A percentile compares a stretch with the other conserved stretches of the same genome.
phyloP scores from a whole-genome alignment of 768 basidiomycete species.

The Serpula lacrymans region DNA sequence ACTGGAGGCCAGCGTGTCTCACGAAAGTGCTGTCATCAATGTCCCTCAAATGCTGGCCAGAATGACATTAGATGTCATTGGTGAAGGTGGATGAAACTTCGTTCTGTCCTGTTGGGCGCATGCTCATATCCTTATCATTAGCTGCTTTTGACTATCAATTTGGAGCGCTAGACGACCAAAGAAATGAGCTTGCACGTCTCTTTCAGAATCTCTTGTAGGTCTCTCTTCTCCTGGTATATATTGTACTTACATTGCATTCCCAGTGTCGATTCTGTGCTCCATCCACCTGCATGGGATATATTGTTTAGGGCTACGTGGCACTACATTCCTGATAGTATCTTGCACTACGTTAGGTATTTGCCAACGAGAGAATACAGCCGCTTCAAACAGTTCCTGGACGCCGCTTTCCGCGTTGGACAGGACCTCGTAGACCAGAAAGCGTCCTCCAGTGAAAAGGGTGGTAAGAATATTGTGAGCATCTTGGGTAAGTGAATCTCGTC shows the following conservation, averaged over 20 bases:
- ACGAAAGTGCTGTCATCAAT: conserved; percentile 13
- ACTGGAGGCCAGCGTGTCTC: conserved; percentile 4
- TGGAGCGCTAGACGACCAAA: conserved; percentile 13
- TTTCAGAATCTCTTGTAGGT: conserved; percentile 16
- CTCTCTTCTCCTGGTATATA: neutral
- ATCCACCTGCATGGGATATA: conserved; percentile 16
- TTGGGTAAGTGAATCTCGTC: conserved; percentile 16
- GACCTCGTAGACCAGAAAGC: conserved; percentile 19
- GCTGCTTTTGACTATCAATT: conserved; percentile 22
- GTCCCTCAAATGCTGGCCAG: conserved; percentile 16
- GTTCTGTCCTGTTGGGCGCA: neutral
- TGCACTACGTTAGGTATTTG: conserved; percentile 23
- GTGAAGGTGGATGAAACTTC: conserved; percentile 18
- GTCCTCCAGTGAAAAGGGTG: conserved; percentile 15
- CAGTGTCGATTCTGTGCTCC: conserved; percentile 21
- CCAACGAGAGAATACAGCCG: conserved; percentile 26
- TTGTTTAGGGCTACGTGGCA: conserved; percentile 26
- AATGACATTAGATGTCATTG: conserved; percentile 26
- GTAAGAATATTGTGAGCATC: conserved; percentile 32
- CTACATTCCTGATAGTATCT: conserved; percentile 21
- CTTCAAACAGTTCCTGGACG: conserved; percentile 20
- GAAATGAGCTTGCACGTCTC: conserved; percentile 12
- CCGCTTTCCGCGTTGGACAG: conserved; percentile 19
- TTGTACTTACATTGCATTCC: neutral
- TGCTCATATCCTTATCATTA: conserved; percentile 1